Conservation (phyloP, 495 filamentous ascomycete species). For the Xylaria grammica region DNA sequence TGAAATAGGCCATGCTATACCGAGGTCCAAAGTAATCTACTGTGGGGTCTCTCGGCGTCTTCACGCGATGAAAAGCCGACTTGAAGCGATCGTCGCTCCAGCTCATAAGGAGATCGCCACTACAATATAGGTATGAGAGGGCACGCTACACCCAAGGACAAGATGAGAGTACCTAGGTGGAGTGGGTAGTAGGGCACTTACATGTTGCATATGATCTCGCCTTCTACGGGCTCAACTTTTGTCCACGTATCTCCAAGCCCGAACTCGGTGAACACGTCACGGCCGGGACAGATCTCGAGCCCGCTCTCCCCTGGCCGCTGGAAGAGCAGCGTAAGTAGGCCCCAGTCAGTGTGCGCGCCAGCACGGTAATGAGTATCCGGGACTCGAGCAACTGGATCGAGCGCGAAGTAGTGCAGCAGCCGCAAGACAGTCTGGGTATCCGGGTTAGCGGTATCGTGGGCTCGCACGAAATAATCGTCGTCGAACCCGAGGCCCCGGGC, state of each 20-base stretch:
- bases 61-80: constrained; percentile 66
- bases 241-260: constrained; percentile 66
- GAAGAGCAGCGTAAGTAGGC: constrained; percentile 68
- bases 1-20: constrained; percentile 71
- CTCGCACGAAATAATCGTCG: constrained; percentile 61
- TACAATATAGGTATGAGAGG: constrained; percentile 6
- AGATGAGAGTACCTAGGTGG: background rate
- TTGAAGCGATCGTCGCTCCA: constrained; percentile 75
- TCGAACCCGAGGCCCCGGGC: constrained; percentile 62
- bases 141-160: background rate
- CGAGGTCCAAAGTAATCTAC: constrained; percentile 63
- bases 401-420: constrained; percentile 61
- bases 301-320: constrained; percentile 66
- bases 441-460: constrained; percentile 54
- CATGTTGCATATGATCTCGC: constrained; percentile 71
- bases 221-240: constrained; percentile 60
- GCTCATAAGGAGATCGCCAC: constrained; percentile 69
- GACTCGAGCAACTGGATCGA: constrained; percentile 35
- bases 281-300: constrained; percentile 69
- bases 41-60: constrained; percentile 55
- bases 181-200: constrained; percentile 21
- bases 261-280: constrained; percentile 65
- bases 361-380: constrained; percentile 63
- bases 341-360: constrained; percentile 70
- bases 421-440: constrained; percentile 63